Evolutionary conservation across 208 protist species (phyloP), one percentile per base, ranked within the genome.

Genomic region (Crithidia bombi): DNA sequence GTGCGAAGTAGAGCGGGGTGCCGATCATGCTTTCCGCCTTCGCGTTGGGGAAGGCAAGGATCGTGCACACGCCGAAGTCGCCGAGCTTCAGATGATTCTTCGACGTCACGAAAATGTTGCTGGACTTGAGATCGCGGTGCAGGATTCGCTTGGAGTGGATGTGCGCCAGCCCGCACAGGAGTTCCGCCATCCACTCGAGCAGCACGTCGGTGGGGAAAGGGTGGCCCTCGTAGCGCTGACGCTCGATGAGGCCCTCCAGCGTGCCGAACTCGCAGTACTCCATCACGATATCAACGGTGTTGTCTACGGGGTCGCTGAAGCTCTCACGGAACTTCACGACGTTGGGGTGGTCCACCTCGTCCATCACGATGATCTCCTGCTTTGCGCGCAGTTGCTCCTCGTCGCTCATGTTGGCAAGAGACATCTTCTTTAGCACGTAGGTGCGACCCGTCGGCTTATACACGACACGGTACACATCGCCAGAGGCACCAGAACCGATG

Each of bases 121-220:
- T 87, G 38, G 90, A 92, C 65, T 98, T 98, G 33, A 98, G 82
- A 65, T 98, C 95, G 21, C 95, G 83, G 65, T 98, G 95, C 25
- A 98, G 67, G 51, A 96, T 94, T 30, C 85, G 73, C 35, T 91
- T 79, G 25, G 84, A 79, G 78, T 98, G 95, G 14, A 98, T 82
- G 71, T 97, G 89, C 5, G 83, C 83, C 44, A 98, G 75, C 19
- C 77, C 92, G 58, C 82, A 89, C 7, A 97, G 79, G 21, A 97
- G 78, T 73, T 95, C 88, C 25, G 87, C 87, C 90, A 96, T 96
- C 88, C 90, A 96, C 72, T 96, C 90, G 44, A 92, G 87, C 33
- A 92, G 73, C 41, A 91, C 79, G 25, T 88, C 83, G 58, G 79
- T 84, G 23, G 83, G 81, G 47, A 93, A 96, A 17, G 86, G 82